A percentile compares a stretch with the other conserved stretches of the same genome.
Evolutionary conservation across 75 land plant genomes (phyloP).

Genomic region (Picea sitchensis): DNA sequence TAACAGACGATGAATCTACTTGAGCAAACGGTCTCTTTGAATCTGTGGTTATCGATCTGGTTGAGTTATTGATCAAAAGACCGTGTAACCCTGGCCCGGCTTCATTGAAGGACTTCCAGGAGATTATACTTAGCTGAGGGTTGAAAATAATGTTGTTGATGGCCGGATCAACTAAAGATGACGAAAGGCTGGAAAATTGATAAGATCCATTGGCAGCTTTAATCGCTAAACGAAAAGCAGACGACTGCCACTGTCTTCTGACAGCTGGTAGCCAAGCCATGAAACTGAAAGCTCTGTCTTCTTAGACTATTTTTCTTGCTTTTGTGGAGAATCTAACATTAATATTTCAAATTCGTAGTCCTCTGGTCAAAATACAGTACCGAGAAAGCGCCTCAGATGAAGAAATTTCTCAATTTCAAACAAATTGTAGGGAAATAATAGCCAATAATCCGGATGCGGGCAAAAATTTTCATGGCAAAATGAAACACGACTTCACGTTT

Average conservation of each 20-base stretch:
- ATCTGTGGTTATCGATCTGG: neutral
- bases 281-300: neutral
- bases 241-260: conserved; percentile 8
- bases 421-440: too few species aligned
- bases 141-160: neutral
- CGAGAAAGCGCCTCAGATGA: neutral
- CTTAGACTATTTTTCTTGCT: neutral
- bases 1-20: neutral
- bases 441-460: too few species aligned
- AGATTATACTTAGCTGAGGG: neutral
- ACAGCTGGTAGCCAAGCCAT: conserved; percentile 7
- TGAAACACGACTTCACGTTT: too few species aligned
- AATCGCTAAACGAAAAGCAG: neutral
- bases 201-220: neutral
- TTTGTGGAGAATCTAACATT: neutral
- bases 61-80: neutral
- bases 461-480: too few species aligned
- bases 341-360: neutral
- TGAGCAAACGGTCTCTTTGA: neutral
- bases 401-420: too few species aligned
- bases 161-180: neutral
- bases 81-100: neutral
- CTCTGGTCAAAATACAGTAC: neutral
- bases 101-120: neutral
- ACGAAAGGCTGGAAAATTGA: neutral